Evolutionary conservation across 1,139 yeast species (phyloP).

Genomic region (Suhomyces anneliseae): DNA sequence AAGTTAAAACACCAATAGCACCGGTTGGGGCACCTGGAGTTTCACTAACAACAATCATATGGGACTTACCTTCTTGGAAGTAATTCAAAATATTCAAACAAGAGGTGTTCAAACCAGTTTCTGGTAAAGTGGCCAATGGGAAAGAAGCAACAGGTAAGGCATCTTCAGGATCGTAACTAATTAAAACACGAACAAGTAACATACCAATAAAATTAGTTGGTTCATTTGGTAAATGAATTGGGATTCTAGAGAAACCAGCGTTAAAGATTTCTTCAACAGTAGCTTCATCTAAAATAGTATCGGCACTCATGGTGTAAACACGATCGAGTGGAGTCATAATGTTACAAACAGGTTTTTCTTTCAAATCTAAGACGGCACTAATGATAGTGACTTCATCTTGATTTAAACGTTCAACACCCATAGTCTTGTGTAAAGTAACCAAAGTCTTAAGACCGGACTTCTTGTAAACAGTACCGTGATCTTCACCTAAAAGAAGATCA

Average conservation of each 20-base stretch:
- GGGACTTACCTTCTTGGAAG: conserved; percentile 97
- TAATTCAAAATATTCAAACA: conserved; percentile 91
- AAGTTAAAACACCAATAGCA: conserved; percentile 85
- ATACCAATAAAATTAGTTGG: conserved; percentile 92
- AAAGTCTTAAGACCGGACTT: conserved; percentile 90
- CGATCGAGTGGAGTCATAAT: conserved; percentile 95
- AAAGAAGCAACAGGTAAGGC: conserved; percentile 88
- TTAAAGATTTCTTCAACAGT: conserved; percentile 89
- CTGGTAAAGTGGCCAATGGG: conserved; percentile 95
- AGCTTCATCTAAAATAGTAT: conserved; percentile 75
- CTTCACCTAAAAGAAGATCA: conserved; percentile 86
- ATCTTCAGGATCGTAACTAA: conserved; percentile 96
- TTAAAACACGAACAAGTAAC: conserved; percentile 87
- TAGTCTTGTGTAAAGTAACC: conserved; percentile 88
- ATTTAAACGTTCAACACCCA: conserved; percentile 92
- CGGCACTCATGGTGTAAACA: conserved; percentile 87
- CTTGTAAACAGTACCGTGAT: conserved; percentile 93
- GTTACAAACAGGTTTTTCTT: conserved; percentile 81
- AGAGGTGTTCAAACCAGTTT: conserved; percentile 87
- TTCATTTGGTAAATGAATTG: conserved; percentile 89
- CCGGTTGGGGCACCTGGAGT: conserved; percentile 87
- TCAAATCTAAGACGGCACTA: conserved; percentile 88
- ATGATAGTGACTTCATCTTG: conserved; percentile 96
- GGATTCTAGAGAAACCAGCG: conserved; percentile 93
- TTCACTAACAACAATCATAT: conserved; percentile 91